phyloP scores from a whole-genome alignment of 164 flowering plant species.

The Tetracentron sinense region DNA sequence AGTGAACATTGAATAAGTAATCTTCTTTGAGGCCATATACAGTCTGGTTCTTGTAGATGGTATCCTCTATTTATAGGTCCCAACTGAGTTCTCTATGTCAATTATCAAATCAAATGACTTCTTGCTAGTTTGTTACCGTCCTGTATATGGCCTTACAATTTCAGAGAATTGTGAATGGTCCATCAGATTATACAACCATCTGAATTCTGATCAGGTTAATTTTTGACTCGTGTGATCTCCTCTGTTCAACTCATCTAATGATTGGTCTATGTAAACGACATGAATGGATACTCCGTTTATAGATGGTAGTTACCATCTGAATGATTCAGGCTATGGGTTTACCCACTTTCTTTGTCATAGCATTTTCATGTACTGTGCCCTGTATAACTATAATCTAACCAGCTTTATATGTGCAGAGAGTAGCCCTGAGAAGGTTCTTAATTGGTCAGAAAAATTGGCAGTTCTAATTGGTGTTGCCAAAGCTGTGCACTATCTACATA shows the following conservation, averaged over 20 bases:
- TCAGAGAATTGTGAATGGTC: too few species aligned
- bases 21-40: too few species aligned
- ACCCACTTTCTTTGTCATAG: not conserved
- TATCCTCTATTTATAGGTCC: too few species aligned
- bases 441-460: conserved; percentile 81
- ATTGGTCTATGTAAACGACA: not conserved
- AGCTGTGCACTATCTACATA: conserved; percentile 87
- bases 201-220: too few species aligned
- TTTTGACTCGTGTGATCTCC: not conserved
- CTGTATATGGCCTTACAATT: too few species aligned
- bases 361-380: not conserved
- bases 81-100: too few species aligned
- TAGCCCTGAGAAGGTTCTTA: conserved; percentile 53
- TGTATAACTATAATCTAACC: too few species aligned
- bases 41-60: too few species aligned
- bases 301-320: not conserved
- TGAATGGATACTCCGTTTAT: not conserved
- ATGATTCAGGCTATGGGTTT: not conserved
- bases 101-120: too few species aligned
- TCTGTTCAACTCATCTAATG: not conserved
- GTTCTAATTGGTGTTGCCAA: conserved; percentile 80
- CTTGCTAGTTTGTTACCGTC: too few species aligned
- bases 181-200: too few species aligned
- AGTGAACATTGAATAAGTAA: not conserved
- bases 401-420: conserved; percentile 37